Evolutionary conservation across 2,329 filamentous ascomycete genomes (phyloP).

Genomic region (Trichoderma koningiopsis): DNA sequence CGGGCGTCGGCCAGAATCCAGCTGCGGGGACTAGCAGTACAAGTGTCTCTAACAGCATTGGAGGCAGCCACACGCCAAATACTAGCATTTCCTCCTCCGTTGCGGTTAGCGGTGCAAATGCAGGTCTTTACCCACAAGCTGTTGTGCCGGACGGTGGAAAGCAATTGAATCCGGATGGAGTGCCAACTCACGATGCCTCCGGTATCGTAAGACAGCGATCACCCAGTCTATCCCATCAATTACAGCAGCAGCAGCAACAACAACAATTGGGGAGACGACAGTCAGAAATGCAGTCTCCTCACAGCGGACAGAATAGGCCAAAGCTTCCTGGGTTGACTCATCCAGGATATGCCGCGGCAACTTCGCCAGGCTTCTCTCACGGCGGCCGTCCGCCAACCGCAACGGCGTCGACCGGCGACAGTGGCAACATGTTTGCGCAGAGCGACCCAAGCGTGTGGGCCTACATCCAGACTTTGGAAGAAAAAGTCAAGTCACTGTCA

Average conservation of each 20-base stretch:
- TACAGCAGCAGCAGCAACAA: constrained; percentile 63
- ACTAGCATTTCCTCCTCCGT: constrained; percentile 52
- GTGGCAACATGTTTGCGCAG: constrained; percentile 67
- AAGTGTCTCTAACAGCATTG: constrained; percentile 48
- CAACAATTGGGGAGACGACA: constrained; percentile 58
- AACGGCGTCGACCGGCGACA: constrained; percentile 57
- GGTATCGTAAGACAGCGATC: constrained; percentile 60
- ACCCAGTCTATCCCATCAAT: constrained; percentile 66
- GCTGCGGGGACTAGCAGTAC: constrained; percentile 55
- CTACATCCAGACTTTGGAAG: constrained; percentile 72
- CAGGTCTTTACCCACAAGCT: constrained; percentile 69
- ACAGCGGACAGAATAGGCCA: constrained; percentile 46
- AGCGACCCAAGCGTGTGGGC: constrained; percentile 67
- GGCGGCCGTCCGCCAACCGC: constrained; percentile 48
- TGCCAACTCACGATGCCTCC: constrained; percentile 54
- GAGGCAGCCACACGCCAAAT: constrained; percentile 49
- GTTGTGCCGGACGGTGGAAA: constrained; percentile 86
- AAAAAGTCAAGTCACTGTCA: constrained; percentile 45
- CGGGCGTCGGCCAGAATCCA: constrained; percentile 58
- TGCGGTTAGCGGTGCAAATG: constrained; percentile 49
- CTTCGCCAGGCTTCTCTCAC: constrained; percentile 38
- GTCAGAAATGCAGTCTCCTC: constrained; percentile 58
- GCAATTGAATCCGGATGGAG: constrained; percentile 70
- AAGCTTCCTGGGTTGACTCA: constrained; percentile 44
- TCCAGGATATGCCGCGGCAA: constrained; percentile 39